Evolutionary conservation across 2,329 filamentous ascomycete species (phyloP).

Genomic region (Sporothrix pseudoabietina): DNA sequence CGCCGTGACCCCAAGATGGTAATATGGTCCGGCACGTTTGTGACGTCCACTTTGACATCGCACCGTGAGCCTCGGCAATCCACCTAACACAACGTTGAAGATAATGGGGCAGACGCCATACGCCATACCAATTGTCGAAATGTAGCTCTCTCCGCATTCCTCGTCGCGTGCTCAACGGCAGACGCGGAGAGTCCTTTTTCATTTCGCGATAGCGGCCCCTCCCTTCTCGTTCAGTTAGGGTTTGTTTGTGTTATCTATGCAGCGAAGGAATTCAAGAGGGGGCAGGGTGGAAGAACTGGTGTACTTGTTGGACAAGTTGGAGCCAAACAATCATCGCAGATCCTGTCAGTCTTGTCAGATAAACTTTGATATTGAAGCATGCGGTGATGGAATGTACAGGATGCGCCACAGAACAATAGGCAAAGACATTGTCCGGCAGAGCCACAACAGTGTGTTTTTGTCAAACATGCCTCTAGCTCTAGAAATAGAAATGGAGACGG

Average conservation of each 20-base stretch:
- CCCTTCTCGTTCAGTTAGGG: not conserved
- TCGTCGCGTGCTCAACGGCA: not conserved
- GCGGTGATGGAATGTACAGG: constrained; percentile 3
- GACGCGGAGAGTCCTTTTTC: constrained; percentile 8
- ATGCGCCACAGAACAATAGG: not conserved
- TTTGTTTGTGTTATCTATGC: not conserved
- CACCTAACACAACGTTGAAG: not conserved
- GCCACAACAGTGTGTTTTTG: not conserved
- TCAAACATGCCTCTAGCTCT: not conserved
- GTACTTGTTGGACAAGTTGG: not conserved
- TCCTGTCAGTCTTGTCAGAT: not conserved
- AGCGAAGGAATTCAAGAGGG: not conserved
- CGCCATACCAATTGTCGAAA: not conserved
- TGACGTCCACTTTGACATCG: not conserved
- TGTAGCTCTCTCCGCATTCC: not conserved
- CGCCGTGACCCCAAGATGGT: not conserved
- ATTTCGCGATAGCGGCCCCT: not conserved
- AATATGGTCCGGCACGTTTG: not conserved
- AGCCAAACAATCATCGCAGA: not conserved
- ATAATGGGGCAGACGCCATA: not conserved
- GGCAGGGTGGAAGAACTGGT: not conserved
- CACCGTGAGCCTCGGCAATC: not conserved
- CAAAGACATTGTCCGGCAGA: not conserved
- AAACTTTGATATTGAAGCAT: not conserved
- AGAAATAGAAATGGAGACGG: not conserved